A percentile compares a stretch with the other conserved stretches of the same genome.
Evolutionary conservation across 2,329 filamentous ascomycete species (phyloP).

Genomic region (Incumbomyces delicatus): DNA sequence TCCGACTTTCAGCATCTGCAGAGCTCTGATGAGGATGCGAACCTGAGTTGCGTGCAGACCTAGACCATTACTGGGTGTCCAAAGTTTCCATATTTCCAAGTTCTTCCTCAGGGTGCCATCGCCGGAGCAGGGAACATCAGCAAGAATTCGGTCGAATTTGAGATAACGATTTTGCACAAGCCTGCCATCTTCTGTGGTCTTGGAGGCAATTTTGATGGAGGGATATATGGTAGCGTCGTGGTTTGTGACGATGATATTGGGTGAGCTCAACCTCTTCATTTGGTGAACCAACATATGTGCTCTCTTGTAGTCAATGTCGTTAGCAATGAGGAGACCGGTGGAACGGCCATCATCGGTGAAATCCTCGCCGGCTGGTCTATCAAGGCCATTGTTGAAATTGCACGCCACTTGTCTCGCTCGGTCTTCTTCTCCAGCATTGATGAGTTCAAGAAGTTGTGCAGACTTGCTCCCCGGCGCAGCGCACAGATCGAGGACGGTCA

Average conservation of each 20-base stretch:
- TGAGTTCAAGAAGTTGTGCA: conserved; percentile 85
- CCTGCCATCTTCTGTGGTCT: conserved; percentile 42
- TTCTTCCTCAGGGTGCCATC: conserved; percentile 95
- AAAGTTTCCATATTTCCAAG: conserved; percentile 86
- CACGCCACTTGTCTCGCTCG: conserved; percentile 64
- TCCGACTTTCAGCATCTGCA: conserved; percentile 93
- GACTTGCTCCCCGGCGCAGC: conserved; percentile 96
- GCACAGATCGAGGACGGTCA: conserved; percentile 91
- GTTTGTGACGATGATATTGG: conserved; percentile 93
- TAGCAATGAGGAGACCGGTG: conserved; percentile 86
- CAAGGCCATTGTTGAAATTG: conserved; percentile 52
- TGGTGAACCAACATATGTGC: conserved; percentile 97
- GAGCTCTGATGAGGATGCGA: conserved; percentile 77
- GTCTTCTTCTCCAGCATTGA: conserved; percentile 85
- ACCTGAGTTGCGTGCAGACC: conserved; percentile 81
- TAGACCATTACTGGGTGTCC: conserved; percentile 77
- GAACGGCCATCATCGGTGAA: conserved; percentile 71
- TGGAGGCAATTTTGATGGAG: conserved; percentile 70
- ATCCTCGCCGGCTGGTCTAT: conserved; percentile 42
- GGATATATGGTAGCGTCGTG: conserved; percentile 96
- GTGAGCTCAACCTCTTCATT: conserved; percentile 91
- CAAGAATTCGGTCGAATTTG: conserved; percentile 92
- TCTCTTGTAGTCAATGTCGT: conserved; percentile 93
- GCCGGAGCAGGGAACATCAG: conserved; percentile 93
- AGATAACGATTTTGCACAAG: conserved; percentile 59